Conservation (phyloP, 768 basidiomycete species). For the Trametes punicea region DNA sequence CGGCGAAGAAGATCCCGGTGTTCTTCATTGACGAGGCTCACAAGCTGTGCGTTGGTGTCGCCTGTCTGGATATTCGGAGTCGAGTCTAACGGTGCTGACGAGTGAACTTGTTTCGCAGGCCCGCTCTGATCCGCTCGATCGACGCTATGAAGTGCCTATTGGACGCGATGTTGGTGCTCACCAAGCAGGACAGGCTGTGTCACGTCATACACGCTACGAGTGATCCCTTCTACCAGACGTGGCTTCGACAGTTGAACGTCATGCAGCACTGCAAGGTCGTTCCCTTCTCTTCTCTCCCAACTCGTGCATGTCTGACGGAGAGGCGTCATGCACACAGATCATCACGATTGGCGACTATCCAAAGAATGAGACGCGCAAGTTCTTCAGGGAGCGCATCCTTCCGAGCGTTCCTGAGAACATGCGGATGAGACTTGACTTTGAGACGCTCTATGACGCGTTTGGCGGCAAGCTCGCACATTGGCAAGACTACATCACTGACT, state of each 20-base stretch:
- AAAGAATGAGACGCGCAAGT: slow-evolving; percentile 64
- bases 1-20: slow-evolving; percentile 68
- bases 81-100: background rate
- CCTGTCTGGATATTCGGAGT: background rate
- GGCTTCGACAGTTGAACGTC: slow-evolving; percentile 75
- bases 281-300: background rate
- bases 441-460: slow-evolving; percentile 71
- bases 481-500: slow-evolving; percentile 76
- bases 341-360: slow-evolving; percentile 79
- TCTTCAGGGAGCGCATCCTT: slow-evolving; percentile 60
- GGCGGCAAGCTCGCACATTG: slow-evolving; percentile 85
- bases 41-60: slow-evolving; percentile 48
- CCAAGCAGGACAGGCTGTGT: slow-evolving; percentile 83
- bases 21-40: slow-evolving; percentile 87
- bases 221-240: slow-evolving; percentile 83
- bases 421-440: slow-evolving; percentile 57
- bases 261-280: slow-evolving; percentile 79
- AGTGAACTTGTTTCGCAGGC: slow-evolving; percentile 39
- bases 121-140: slow-evolving; percentile 68
- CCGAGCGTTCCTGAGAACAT: slow-evolving; percentile 69
- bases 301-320: background rate
- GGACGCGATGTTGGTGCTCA: slow-evolving; percentile 82
- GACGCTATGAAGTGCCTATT: slow-evolving; percentile 83
- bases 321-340: slow-evolving; percentile 40
- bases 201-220: slow-evolving; percentile 82